Evolutionary conservation across 164 flowering plant genomes (phyloP), one percentile per base, ranked within the genome.

Genomic region (Magnolia officinalis): DNA sequence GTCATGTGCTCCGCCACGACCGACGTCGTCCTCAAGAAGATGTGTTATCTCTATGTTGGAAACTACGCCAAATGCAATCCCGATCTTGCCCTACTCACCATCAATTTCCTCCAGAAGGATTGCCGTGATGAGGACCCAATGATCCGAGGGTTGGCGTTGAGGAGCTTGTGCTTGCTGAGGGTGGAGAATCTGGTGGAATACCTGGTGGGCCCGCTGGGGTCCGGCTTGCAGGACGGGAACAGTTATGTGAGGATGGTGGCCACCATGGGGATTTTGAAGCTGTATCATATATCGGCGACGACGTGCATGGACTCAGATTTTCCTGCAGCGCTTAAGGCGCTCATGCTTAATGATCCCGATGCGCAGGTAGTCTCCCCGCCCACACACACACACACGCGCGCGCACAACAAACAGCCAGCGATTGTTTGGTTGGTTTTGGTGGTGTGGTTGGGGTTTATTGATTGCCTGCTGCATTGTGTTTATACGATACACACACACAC

Each of bases 1-100:
- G 99, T 96, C 65, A 94, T 96, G 98, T 94, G 99, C 78, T 96
- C 99, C 0, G 97, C 97, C 0, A 92, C 99, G 29, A 89, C 97
- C 3, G 99, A 96, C 72, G 95, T 94, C 75, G 98, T 96, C 58
- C 80, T 96, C 74, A 96, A 96, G 88, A 96, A 96, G 79, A 94
- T 96, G 98, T 96, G 99, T 80, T 96, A 96, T 77, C 81, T 94
- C 16, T 96, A 96, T 75, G 99, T 96, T 71, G 97, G 98, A 13
- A 94, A 94, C 78, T 96, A 96, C 69, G 99, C 99, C 0, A 94
- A 93, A 79, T 90, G 84, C 64, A 96, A 96, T 77, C 99, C 98
- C 8, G 98, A 96, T 81, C 95, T 96, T 67, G 96, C 99, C 0
- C 92, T 96, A 16, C 82, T 96, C 75, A 96, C 99, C 0, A 96